Evolutionary conservation across 495 filamentous ascomycete genomes (phyloP).

Genomic region (Glarea lozoyensis): DNA sequence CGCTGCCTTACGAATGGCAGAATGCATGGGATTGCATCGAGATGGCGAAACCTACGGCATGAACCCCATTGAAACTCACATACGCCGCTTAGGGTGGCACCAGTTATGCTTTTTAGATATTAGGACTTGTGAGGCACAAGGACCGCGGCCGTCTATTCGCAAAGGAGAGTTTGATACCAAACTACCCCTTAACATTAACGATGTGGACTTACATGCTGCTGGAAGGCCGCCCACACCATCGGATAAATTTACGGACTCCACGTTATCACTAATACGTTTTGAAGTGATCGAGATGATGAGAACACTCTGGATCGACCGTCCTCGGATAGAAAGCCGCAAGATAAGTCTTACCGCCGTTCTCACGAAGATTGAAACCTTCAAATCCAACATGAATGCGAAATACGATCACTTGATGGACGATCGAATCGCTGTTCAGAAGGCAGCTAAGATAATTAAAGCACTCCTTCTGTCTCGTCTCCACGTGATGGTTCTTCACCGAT

Average conservation of each 20-base stretch:
- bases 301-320: slow-evolving; percentile 51
- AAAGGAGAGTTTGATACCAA: slow-evolving; percentile 63
- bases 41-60: slow-evolving; percentile 58
- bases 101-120: slow-evolving; percentile 68
- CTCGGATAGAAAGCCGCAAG: slow-evolving; percentile 49
- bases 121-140: slow-evolving; percentile 66
- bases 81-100: slow-evolving; percentile 71
- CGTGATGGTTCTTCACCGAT: slow-evolving; percentile 57
- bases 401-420: slow-evolving; percentile 52
- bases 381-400: slow-evolving; percentile 45
- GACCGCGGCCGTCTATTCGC: slow-evolving; percentile 57
- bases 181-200: slow-evolving; percentile 58
- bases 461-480: slow-evolving; percentile 53
- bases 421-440: slow-evolving; percentile 45
- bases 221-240: slow-evolving; percentile 25
- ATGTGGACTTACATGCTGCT: slow-evolving; percentile 40
- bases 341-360: slow-evolving; percentile 47
- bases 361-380: slow-evolving; percentile 53
- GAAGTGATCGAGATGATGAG: slow-evolving; percentile 68
- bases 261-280: slow-evolving; percentile 55
- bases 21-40: slow-evolving; percentile 68
- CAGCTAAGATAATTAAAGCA: slow-evolving; percentile 49
- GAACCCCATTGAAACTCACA: slow-evolving; percentile 57
- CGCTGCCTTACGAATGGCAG: slow-evolving; percentile 60
- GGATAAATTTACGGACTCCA: slow-evolving; percentile 54